These are phyloP conservation scores for Cryphonectria japonica DNA, from an alignment of 2,329 filamentous ascomycete genomes.

Conservation along the genomic window DNA sequence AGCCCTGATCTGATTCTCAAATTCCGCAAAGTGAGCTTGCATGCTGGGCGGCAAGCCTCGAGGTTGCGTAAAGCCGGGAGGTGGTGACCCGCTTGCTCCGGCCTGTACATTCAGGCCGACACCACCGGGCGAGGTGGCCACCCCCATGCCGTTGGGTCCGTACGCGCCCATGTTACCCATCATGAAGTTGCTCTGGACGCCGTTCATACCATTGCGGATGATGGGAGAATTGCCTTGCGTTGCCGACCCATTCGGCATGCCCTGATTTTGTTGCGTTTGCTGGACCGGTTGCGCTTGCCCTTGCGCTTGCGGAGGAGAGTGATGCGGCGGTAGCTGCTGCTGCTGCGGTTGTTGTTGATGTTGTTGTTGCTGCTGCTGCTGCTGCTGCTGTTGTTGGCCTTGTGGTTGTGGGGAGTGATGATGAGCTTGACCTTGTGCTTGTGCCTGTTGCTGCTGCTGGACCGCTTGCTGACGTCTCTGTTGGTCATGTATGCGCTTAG, in stretches of 20 bases:
- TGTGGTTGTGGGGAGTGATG: slow-evolving; percentile 43
- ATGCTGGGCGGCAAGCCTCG: slow-evolving; percentile 52
- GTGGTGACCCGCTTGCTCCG: slow-evolving; percentile 49
- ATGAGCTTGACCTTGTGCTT: slow-evolving; percentile 44
- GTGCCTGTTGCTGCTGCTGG: slow-evolving; percentile 34
- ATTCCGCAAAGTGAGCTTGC: slow-evolving; percentile 52
- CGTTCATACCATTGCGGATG: slow-evolving; percentile 40
- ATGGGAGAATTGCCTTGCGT: slow-evolving; percentile 25
- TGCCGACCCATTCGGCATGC: slow-evolving; percentile 34
- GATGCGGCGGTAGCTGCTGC: slow-evolving; percentile 35
- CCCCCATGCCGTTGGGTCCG: slow-evolving; percentile 46
- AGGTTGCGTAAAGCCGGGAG: slow-evolving; percentile 33
- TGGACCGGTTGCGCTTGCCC: slow-evolving; percentile 37
- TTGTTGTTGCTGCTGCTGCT: slow-evolving; percentile 33
- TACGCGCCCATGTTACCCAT: slow-evolving; percentile 56
- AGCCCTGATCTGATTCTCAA: slow-evolving; percentile 56
- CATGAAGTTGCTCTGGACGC: slow-evolving; percentile 57
- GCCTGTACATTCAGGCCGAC: slow-evolving; percentile 51
- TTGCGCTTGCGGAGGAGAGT: slow-evolving; percentile 36
- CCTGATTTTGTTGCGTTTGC: slow-evolving; percentile 43
- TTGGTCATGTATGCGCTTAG: slow-evolving; percentile 69
- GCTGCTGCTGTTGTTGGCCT: slow-evolving; percentile 40
- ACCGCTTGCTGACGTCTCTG: slow-evolving; percentile 46
- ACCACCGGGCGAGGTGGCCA: slow-evolving; percentile 49
- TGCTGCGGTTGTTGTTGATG: slow-evolving; percentile 32